These are phyloP conservation scores for Aspergillus bridgeri DNA, from an alignment of 495 filamentous ascomycete species.

Conservation along the genomic window DNA sequence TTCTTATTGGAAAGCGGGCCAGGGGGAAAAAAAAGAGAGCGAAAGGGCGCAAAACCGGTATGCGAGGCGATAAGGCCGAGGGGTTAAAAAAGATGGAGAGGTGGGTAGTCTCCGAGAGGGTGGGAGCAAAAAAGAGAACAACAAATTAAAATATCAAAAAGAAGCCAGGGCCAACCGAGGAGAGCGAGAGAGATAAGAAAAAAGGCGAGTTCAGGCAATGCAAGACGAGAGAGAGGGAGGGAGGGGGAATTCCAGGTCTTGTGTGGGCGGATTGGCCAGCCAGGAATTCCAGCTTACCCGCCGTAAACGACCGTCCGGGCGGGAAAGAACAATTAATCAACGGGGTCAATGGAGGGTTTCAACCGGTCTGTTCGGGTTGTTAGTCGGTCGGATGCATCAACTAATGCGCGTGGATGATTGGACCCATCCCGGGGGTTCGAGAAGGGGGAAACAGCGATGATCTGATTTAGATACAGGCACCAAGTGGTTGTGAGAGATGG, in stretches of 20 bases:
- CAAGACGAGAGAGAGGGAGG: no score
- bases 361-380: background rate
- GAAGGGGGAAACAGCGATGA: no score
- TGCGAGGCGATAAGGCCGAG: slow-evolving; percentile 8
- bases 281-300: slow-evolving; percentile 26
- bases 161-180: slow-evolving; percentile 4
- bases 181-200: slow-evolving; percentile 6
- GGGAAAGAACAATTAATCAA: slow-evolving; percentile 8
- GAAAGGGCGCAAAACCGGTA: slow-evolving; percentile 1
- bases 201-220: background rate
- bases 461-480: background rate
- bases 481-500: no score
- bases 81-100: background rate
- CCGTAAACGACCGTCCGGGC: slow-evolving; percentile 21
- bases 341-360: background rate
- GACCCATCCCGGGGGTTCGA: background rate
- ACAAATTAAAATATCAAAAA: slow-evolving; percentile 2
- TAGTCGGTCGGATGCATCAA: background rate
- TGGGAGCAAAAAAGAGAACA: background rate
- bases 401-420: background rate
- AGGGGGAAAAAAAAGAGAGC: slow-evolving; percentile 7
- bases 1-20: slow-evolving; percentile 14
- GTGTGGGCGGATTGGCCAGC: slow-evolving; percentile 11
- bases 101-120: background rate
- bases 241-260: slow-evolving; percentile 7